A percentile compares a stretch with the other conserved stretches of the same genome.
Evolutionary conservation across 2,329 filamentous ascomycete genomes (phyloP).

Genomic region (Pestalotiopsis sp.): DNA sequence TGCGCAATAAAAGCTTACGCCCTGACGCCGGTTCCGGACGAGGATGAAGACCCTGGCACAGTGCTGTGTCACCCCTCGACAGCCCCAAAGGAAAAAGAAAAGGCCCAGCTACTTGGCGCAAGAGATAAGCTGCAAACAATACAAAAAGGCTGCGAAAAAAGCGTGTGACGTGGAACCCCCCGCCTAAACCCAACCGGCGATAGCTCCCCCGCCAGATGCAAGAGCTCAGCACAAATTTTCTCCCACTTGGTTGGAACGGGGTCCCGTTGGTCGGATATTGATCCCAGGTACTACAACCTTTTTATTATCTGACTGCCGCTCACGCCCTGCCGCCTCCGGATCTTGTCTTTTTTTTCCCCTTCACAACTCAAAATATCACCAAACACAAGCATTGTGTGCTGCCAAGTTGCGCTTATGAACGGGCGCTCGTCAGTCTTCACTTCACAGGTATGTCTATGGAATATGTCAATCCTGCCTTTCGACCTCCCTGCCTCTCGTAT

Average conservation of each 20-base stretch:
- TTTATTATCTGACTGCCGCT: neutral
- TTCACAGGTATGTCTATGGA: constrained; percentile 69
- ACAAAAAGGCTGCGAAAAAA: neutral
- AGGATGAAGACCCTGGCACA: neutral
- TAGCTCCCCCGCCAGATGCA: constrained; percentile 9
- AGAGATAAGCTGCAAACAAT: neutral
- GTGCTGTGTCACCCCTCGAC: neutral
- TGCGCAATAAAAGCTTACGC: neutral
- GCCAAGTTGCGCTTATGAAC: constrained; percentile 76
- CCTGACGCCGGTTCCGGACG: constrained; percentile 5
- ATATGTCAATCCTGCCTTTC: neutral
- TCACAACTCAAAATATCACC: constrained; percentile 22
- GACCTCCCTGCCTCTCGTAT: constrained; percentile 16
- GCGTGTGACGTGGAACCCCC: constrained; percentile 3
- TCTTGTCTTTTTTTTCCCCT: constrained; percentile 18
- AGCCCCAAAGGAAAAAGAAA: neutral
- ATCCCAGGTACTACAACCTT: neutral
- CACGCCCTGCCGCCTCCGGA: constrained; percentile 12
- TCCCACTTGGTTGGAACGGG: constrained; percentile 4
- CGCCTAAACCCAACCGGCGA: neutral
- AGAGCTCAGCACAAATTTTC: constrained; percentile 12
- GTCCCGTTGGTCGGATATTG: neutral
- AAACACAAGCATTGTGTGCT: constrained; percentile 5
- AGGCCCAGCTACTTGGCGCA: neutral
- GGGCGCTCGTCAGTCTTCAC: constrained; percentile 83